Percentiles rank a stretch among this genome's conserved stretches.
phyloP scores from a whole-genome alignment of 2,329 filamentous ascomycete species.

The Chrysoporthe austroafricana region DNA sequence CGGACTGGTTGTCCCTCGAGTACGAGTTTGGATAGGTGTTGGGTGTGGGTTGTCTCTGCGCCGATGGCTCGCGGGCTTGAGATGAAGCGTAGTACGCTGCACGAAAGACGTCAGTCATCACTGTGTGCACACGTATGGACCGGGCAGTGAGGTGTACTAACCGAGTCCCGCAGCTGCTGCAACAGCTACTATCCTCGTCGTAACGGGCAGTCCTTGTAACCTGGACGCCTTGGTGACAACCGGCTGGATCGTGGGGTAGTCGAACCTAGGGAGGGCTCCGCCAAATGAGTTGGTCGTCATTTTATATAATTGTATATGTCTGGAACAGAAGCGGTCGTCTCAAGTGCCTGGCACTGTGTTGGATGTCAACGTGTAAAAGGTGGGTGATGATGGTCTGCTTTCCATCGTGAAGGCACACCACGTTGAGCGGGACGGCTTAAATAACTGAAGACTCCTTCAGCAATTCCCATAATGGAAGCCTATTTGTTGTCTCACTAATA shows the following conservation, averaged over 20 bases:
- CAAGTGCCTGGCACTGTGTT: background rate
- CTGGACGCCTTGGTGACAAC: constrained; percentile 23
- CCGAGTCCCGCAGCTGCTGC: constrained; percentile 26
- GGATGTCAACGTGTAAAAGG: constrained; percentile 1
- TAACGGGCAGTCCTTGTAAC: constrained; percentile 18
- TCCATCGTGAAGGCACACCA: constrained; percentile 16
- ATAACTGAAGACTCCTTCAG: constrained; percentile 15
- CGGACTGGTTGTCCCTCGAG: background rate
- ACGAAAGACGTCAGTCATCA: background rate
- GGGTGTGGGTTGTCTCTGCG: background rate
- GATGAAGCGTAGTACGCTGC: constrained; percentile 25
- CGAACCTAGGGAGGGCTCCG: constrained; percentile 28
- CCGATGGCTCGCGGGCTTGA: constrained; percentile 12
- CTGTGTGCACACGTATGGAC: background rate
- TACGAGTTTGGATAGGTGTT: background rate
- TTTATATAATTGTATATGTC: constrained; percentile 1
- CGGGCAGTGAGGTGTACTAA: background rate
- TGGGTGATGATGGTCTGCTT: constrained; percentile 26
- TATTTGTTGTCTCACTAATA: background rate
- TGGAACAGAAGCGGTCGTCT: background rate
- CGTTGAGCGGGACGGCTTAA: constrained; percentile 23
- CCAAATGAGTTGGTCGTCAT: constrained; percentile 30
- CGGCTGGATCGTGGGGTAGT: constrained; percentile 27
- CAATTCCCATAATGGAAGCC: background rate
- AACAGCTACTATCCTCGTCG: constrained; percentile 24